phyloP scores from a whole-genome alignment of 257 asterid species.

The Solanum arcanum region DNA sequence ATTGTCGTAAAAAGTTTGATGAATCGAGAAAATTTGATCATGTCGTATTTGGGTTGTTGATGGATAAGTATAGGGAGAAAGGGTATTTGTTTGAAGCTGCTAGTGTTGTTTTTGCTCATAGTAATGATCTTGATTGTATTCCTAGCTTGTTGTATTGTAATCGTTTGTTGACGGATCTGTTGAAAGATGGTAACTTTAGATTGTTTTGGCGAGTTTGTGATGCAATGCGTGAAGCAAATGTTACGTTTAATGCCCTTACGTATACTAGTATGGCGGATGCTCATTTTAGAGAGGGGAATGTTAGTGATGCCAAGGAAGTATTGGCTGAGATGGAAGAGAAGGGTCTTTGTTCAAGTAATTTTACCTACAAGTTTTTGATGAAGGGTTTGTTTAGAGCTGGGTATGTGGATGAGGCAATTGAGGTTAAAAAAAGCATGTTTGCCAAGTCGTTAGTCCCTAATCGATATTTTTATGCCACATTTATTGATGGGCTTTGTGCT shows the following conservation, averaged over 20 bases:
- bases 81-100: constrained; percentile 4
- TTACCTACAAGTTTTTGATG: background rate
- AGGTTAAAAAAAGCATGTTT: constrained; percentile 1
- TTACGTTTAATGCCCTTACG: background rate
- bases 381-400: constrained; percentile 7
- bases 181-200: background rate
- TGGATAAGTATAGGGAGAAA: constrained; percentile 7
- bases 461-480: background rate
- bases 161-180: background rate
- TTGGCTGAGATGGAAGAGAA: constrained; percentile 7
- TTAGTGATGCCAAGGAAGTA: background rate
- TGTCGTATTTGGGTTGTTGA: background rate
- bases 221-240: background rate
- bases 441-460: constrained; percentile 2
- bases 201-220: constrained; percentile 13
- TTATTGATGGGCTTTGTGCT: constrained; percentile 5
- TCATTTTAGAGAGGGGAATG: constrained; percentile 1
- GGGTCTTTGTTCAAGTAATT: background rate
- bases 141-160: constrained; percentile 1
- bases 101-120: background rate
- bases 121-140: background rate
- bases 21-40: background rate
- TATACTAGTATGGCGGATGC: background rate
- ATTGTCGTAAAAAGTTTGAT: background rate
- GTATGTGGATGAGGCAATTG: constrained; percentile 8